Evolutionary conservation across 305 asterid species (phyloP).

Genomic region (Stenogyne calaminthoides): DNA sequence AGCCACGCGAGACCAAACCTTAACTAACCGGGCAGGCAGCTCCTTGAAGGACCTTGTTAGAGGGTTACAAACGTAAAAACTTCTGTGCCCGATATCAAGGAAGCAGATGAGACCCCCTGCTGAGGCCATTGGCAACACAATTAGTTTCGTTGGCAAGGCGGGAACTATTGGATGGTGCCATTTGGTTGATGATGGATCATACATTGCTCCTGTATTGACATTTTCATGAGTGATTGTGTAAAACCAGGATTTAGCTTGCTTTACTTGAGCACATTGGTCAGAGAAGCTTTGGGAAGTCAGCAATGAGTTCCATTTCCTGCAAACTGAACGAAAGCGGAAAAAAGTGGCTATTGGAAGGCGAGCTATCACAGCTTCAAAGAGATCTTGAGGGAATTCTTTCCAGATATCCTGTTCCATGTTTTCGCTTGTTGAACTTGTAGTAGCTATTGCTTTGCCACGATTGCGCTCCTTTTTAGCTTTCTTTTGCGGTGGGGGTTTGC

Average conservation of each 20-base stretch:
- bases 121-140: constrained; percentile 90
- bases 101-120: constrained; percentile 97
- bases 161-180: constrained; percentile 94
- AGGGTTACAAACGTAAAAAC: constrained; percentile 91
- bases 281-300: constrained; percentile 83
- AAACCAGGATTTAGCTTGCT: constrained; percentile 72
- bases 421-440: constrained; percentile 47
- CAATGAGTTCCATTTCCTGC: constrained; percentile 82
- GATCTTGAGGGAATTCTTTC: constrained; percentile 97
- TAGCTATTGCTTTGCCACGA: constrained; percentile 48
- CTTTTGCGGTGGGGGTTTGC: constrained; percentile 78
- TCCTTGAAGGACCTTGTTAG: constrained; percentile 83
- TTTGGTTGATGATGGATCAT: constrained; percentile 66
- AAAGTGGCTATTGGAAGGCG: constrained; percentile 86
- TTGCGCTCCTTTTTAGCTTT: constrained; percentile 66
- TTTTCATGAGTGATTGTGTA: constrained; percentile 90
- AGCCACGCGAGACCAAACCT: constrained; percentile 92
- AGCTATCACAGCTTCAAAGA: constrained; percentile 88
- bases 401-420: constrained; percentile 73
- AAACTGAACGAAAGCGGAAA: constrained; percentile 80
- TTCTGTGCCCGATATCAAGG: constrained; percentile 89
- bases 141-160: constrained; percentile 67
- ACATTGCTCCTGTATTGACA: constrained; percentile 84
- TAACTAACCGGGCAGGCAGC: constrained; percentile 81
- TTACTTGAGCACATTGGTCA: constrained; percentile 62